Conservation (phyloP, 768 basidiomycete genomes). For the Hypholoma sublateritium region DNA sequence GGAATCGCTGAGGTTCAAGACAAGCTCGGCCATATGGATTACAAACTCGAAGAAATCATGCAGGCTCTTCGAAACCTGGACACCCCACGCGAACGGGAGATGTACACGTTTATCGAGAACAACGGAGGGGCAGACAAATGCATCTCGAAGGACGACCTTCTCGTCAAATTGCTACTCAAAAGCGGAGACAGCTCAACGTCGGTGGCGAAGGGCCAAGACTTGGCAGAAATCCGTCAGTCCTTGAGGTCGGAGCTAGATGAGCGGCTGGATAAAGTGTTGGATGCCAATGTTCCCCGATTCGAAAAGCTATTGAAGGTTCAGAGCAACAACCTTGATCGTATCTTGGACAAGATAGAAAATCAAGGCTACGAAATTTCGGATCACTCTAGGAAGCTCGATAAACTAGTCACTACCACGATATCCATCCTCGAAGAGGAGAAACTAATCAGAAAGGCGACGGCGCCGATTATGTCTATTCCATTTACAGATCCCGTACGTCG, state of each 20-base stretch:
- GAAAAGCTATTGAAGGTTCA: constrained; percentile 11
- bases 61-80: constrained; percentile 31
- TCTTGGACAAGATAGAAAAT: constrained; percentile 3
- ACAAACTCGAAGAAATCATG: constrained; percentile 22
- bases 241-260: constrained; percentile 2
- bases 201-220: not conserved
- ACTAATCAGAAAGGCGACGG: constrained; percentile 5
- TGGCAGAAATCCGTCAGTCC: not conserved
- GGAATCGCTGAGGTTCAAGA: constrained; percentile 19
- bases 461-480: not conserved
- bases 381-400: constrained; percentile 8
- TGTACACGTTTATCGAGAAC: constrained; percentile 28
- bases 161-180: constrained; percentile 24
- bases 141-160: constrained; percentile 27
- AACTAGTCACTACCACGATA: constrained; percentile 7
- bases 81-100: constrained; percentile 32
- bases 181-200: constrained; percentile 12
- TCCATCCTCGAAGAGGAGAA: constrained; percentile 13
- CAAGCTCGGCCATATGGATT: constrained; percentile 21
- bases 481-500: constrained; percentile 13
- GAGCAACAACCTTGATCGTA: constrained; percentile 11
- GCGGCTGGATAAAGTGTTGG: constrained; percentile 7
- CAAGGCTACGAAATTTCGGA: constrained; percentile 3
- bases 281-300: constrained; percentile 5
- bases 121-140: constrained; percentile 33